Evolutionary conservation across 1,284 basidiomycete genomes (phyloP).

Genomic region (Cutaneotrichosporon daszewskae): DNA sequence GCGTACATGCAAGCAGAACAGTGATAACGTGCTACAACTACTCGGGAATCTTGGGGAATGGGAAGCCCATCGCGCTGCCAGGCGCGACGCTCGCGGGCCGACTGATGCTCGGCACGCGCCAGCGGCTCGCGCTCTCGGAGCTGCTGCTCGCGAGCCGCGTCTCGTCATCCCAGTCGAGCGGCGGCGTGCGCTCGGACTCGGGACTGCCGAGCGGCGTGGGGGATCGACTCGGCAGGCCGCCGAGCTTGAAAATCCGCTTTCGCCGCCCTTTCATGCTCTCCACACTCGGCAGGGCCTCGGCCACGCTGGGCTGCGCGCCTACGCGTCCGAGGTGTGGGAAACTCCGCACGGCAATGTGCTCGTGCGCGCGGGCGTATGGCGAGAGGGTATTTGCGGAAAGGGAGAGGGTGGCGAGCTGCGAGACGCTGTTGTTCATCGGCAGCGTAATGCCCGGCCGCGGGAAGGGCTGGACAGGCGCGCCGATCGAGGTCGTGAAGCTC

Average conservation of each 20-base stretch:
- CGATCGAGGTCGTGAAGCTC: slow-evolving; percentile 1
- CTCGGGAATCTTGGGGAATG: slow-evolving; percentile 28
- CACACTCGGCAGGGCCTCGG: slow-evolving; percentile 6
- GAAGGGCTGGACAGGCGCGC: background rate
- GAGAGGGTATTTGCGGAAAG: slow-evolving; percentile 82
- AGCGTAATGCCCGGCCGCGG: slow-evolving; percentile 54
- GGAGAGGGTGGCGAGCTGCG: slow-evolving; percentile 74
- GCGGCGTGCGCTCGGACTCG: slow-evolving; percentile 13
- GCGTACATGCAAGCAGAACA: slow-evolving; percentile 1
- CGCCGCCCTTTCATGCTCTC: slow-evolving; percentile 62
- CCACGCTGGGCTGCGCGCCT: slow-evolving; percentile 18
- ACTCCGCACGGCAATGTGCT: slow-evolving; percentile 83
- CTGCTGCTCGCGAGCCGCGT: slow-evolving; percentile 8
- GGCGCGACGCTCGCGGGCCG: background rate
- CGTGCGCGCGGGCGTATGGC: slow-evolving; percentile 78
- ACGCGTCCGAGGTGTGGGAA: slow-evolving; percentile 56
- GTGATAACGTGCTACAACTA: slow-evolving; percentile 1
- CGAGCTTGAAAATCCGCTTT: slow-evolving; percentile 67
- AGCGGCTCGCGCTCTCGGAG: slow-evolving; percentile 10
- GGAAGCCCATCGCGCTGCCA: slow-evolving; percentile 20
- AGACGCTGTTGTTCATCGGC: slow-evolving; percentile 68
- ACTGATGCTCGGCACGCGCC: slow-evolving; percentile 1
- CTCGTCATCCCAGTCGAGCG: slow-evolving; percentile 15
- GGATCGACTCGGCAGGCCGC: slow-evolving; percentile 23
- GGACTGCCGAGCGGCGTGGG: slow-evolving; percentile 10